These are phyloP conservation scores for Apophysomyces variabilis DNA, from an alignment of 371 early-diverging fungal genomes.

Conservation along the genomic window DNA sequence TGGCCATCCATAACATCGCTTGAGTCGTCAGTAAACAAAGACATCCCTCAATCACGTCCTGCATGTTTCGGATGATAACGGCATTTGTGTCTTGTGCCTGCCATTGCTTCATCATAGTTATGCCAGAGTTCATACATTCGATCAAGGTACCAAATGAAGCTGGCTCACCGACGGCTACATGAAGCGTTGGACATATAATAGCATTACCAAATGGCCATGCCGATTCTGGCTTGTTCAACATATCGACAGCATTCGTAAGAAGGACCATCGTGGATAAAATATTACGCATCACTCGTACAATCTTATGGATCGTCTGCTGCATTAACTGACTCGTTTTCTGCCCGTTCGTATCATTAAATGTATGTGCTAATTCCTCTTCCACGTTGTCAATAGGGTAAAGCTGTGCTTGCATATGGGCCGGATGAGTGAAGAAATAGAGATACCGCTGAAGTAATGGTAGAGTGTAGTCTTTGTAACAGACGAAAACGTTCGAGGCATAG, in stretches of 20 bases:
- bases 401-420: conserved; percentile 48
- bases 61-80: conserved; percentile 1
- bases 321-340: conserved; percentile 24
- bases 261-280: conserved; percentile 26
- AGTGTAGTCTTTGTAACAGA: conserved; percentile 41
- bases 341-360: conserved; percentile 16
- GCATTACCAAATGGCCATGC: conserved; percentile 47
- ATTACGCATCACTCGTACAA: conserved; percentile 25
- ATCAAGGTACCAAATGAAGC: conserved; percentile 41
- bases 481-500: conserved; percentile 31
- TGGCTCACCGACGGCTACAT: conserved; percentile 13
- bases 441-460: conserved; percentile 40
- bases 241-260: conserved; percentile 27
- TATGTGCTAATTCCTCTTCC: conserved; percentile 36
- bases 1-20: conserved; percentile 36
- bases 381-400: conserved; percentile 40
- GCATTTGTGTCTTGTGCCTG: conserved; percentile 11
- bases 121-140: conserved; percentile 35
- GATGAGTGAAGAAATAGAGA: conserved; percentile 48
- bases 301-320: conserved; percentile 16
- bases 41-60: conserved; percentile 35
- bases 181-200: conserved; percentile 34
- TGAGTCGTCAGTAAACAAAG: conserved; percentile 36
- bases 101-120: conserved; percentile 27
- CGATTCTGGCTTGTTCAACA: conserved; percentile 19